phyloP scores from a whole-genome alignment of 306 rosid genomes.

The Cucumis melo region DNA sequence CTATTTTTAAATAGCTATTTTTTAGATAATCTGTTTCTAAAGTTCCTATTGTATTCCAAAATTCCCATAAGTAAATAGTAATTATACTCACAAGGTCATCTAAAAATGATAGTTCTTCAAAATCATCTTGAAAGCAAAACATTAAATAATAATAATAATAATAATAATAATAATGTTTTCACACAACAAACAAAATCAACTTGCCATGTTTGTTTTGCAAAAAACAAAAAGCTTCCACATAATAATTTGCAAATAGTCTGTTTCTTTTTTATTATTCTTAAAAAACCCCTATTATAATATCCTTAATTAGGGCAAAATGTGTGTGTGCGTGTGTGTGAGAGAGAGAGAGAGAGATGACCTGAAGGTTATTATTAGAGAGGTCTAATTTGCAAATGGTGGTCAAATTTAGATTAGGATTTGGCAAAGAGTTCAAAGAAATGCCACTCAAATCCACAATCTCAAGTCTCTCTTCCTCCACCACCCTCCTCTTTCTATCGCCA shows the following conservation, averaged over 20 bases:
- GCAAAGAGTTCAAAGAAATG: slow-evolving; percentile 56
- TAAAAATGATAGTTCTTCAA: background rate
- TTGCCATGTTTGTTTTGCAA: too few relatives aligned
- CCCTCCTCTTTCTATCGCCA: background rate
- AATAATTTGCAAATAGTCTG: too few relatives aligned
- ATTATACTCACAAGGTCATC: background rate
- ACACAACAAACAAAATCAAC: too few relatives aligned
- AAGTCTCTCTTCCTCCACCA: slow-evolving; percentile 24
- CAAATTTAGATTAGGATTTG: slow-evolving; percentile 53
- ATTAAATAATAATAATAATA: background rate
- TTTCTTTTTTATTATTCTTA: too few relatives aligned
- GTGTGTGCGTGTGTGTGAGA: too few relatives aligned
- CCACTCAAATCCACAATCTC: slow-evolving; percentile 73
- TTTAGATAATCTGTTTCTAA: background rate
- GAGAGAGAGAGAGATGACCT: slow-evolving; percentile 25
- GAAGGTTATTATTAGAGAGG: slow-evolving; percentile 86
- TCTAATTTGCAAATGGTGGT: slow-evolving; percentile 59
- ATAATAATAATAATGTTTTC: too few relatives aligned
- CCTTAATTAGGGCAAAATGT: too few relatives aligned
- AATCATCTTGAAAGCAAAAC: background rate
- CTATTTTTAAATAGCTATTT: background rate
- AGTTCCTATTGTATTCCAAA: too few relatives aligned
- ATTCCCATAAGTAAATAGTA: background rate
- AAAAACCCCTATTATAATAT: too few relatives aligned
- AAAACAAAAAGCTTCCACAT: too few relatives aligned